Percentiles rank a stretch among this genome's conserved stretches.
These are phyloP conservation scores for Abortiporus biennis DNA, from an alignment of 1,284 basidiomycete species.

Conservation along the genomic window DNA sequence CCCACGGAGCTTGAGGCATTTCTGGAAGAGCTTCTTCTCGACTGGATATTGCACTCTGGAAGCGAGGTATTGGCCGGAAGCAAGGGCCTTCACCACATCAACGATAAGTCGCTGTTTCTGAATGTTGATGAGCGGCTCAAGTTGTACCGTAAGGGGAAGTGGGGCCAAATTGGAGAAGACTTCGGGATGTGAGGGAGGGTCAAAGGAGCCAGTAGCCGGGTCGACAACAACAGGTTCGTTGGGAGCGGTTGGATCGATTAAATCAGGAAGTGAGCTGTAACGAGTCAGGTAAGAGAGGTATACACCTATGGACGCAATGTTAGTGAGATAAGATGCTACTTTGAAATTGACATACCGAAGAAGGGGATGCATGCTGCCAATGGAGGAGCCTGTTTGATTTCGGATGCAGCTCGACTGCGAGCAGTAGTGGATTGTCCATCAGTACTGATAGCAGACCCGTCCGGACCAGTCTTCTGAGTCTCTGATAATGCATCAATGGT, in stretches of 20 bases:
- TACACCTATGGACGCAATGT: slow-evolving; percentile 41
- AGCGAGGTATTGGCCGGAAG: slow-evolving; percentile 77
- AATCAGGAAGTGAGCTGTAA: slow-evolving; percentile 65
- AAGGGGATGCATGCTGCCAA: slow-evolving; percentile 65
- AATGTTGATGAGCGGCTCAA: slow-evolving; percentile 84
- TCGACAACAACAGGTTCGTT: slow-evolving; percentile 62
- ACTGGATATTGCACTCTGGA: slow-evolving; percentile 62
- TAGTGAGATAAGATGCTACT: background rate
- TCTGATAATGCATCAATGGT: slow-evolving; percentile 62
- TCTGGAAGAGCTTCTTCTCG: slow-evolving; percentile 70
- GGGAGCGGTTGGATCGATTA: slow-evolving; percentile 80
- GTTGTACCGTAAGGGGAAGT: slow-evolving; percentile 65
- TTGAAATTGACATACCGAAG: slow-evolving; percentile 47
- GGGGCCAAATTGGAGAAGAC: slow-evolving; percentile 67
- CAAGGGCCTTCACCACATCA: slow-evolving; percentile 67
- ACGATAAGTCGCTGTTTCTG: slow-evolving; percentile 83
- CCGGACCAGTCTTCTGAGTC: slow-evolving; percentile 47
- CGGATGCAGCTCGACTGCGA: slow-evolving; percentile 37
- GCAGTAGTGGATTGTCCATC: slow-evolving; percentile 31
- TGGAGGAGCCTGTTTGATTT: slow-evolving; percentile 35
- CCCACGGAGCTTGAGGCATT: slow-evolving; percentile 66
- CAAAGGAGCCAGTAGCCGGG: slow-evolving; percentile 52
- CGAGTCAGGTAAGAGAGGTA: slow-evolving; percentile 72
- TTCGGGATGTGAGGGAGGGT: slow-evolving; percentile 65
- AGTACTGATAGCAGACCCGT: slow-evolving; percentile 41